Evolutionary conservation across 1,139 yeast species (phyloP).

Genomic region (Geotrichum siamense): DNA sequence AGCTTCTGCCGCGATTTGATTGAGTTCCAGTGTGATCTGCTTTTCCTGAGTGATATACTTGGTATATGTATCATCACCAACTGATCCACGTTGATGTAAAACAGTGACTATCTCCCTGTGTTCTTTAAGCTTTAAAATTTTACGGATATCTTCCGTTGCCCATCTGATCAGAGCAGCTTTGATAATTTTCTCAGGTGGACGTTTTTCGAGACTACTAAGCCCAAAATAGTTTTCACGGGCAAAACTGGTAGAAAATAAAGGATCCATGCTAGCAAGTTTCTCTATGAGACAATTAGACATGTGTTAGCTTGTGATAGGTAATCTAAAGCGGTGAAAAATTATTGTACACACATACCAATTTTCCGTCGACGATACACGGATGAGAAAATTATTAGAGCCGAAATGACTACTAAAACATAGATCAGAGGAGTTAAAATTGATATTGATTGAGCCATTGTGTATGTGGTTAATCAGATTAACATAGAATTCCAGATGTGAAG

Average conservation of each 20-base stretch:
- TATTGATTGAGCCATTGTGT: conserved; percentile 37
- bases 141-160: conserved; percentile 64
- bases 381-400: conserved; percentile 71
- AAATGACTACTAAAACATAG: conserved; percentile 63
- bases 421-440: conserved; percentile 82
- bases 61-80: conserved; percentile 83
- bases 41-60: conserved; percentile 73
- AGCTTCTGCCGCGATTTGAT: conserved; percentile 72
- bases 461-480: not conserved
- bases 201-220: conserved; percentile 47
- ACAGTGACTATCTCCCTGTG: conserved; percentile 58
- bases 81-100: conserved; percentile 78
- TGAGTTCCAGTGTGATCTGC: conserved; percentile 71
- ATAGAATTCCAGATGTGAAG: not conserved
- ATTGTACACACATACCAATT: conserved; percentile 29
- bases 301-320: not conserved
- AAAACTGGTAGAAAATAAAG: conserved; percentile 15
- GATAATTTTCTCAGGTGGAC: conserved; percentile 72
- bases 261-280: conserved; percentile 7
- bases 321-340: not conserved
- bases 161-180: conserved; percentile 77
- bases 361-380: conserved; percentile 59
- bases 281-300: conserved; percentile 17
- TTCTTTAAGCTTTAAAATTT: conserved; percentile 66
- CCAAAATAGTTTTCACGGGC: conserved; percentile 58